Percentiles rank a stretch among this genome's conserved stretches.
Evolutionary conservation across 257 asterid genomes (phyloP).

Genomic region (Coffea eugenioides): DNA sequence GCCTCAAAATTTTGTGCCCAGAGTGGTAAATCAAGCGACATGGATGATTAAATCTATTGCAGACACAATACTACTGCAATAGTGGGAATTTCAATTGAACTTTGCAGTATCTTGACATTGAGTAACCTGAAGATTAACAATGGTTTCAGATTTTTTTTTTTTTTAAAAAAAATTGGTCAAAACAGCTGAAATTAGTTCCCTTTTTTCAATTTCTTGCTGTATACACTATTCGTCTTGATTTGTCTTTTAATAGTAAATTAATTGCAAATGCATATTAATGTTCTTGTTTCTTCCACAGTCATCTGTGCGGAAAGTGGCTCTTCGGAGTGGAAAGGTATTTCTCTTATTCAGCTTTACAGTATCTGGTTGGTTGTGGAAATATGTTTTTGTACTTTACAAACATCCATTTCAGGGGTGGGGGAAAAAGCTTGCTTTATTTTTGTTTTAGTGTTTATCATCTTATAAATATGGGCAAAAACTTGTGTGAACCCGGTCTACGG

Average conservation of each 20-base stretch:
- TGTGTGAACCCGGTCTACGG: too few species aligned
- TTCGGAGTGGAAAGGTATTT: slow-evolving; percentile 74
- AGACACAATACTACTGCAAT: not conserved
- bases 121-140: not conserved
- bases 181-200: not conserved
- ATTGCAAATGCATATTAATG: slow-evolving; percentile 10
- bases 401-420: not conserved
- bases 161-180: too few species aligned
- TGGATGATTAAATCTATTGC: not conserved
- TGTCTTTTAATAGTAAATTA: not conserved
- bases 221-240: not conserved
- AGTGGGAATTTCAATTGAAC: not conserved
- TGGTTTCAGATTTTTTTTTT: too few species aligned
- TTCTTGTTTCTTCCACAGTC: slow-evolving; percentile 58
- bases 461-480: too few species aligned
- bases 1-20: not conserved
- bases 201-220: not conserved
- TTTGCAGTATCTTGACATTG: not conserved
- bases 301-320: slow-evolving; percentile 81
- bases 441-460: not conserved
- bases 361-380: not conserved
- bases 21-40: too few species aligned
- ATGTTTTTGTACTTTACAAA: not conserved
- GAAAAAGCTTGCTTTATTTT: not conserved
- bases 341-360: not conserved